Conservation (phyloP, 768 basidiomycete species). For the Boletus pseudo-olivaceus region DNA sequence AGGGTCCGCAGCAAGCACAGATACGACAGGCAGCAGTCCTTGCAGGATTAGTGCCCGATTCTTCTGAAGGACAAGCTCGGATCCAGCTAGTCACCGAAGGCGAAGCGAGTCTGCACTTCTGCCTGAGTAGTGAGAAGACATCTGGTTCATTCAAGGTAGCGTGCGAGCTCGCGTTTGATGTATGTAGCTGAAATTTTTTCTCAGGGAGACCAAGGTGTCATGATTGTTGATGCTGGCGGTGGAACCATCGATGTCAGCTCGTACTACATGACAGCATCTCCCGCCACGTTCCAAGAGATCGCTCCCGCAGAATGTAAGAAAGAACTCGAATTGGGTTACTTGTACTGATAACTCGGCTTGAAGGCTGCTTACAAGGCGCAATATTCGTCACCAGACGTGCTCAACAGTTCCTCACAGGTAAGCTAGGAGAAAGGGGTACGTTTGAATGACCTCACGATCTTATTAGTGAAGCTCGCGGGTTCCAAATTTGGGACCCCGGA, state of each 20-base stretch:
- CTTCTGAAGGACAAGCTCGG: slow-evolving; percentile 33
- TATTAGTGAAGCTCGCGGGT: slow-evolving; percentile 37
- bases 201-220: slow-evolving; percentile 44
- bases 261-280: slow-evolving; percentile 40
- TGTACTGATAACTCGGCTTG: not conserved
- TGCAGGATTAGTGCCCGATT: slow-evolving; percentile 40
- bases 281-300: slow-evolving; percentile 44
- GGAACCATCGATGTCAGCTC: slow-evolving; percentile 60
- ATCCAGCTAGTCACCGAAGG: slow-evolving; percentile 50
- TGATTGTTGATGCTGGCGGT: slow-evolving; percentile 61
- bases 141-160: slow-evolving; percentile 27
- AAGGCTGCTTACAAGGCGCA: slow-evolving; percentile 50
- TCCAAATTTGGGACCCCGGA: slow-evolving; percentile 38
- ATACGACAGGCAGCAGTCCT: slow-evolving; percentile 43
- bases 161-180: not conserved
- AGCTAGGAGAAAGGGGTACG: not conserved
- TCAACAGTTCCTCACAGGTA: slow-evolving; percentile 37
- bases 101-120: slow-evolving; percentile 51
- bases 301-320: slow-evolving; percentile 42
- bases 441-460: not conserved
- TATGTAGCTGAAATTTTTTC: not conserved
- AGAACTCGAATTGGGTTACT: not conserved
- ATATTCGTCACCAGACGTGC: slow-evolving; percentile 49
- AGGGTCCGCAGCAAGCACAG: slow-evolving; percentile 40
- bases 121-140: slow-evolving; percentile 36